Percentiles rank a stretch among this genome's conserved stretches.
Conservation (phyloP, 2,329 filamentous ascomycete genomes). For the Daldinia eschscholtzii region DNA sequence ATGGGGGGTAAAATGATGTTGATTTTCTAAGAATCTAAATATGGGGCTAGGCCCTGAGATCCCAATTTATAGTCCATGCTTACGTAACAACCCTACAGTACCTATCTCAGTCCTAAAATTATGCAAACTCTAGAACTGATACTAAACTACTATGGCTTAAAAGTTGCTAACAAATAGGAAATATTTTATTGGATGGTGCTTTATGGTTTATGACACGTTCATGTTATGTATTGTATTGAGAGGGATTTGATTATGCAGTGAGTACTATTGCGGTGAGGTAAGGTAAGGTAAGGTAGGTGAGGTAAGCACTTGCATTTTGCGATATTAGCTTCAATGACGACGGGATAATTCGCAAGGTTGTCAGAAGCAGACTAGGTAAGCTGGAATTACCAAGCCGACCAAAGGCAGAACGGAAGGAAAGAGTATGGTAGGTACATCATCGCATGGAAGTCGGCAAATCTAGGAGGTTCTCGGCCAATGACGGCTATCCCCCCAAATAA, state of each 20-base stretch:
- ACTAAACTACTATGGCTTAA: not conserved
- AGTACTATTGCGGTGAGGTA: not conserved
- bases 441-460: conserved; percentile 36
- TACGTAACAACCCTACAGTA: no score
- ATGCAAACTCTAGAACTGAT: conserved; percentile 1
- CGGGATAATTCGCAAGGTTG: not conserved
- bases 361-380: not conserved
- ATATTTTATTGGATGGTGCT: not conserved
- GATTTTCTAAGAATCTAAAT: no score
- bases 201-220: not conserved
- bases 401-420: conserved; percentile 2
- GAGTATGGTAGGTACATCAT: not conserved
- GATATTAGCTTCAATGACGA: conserved; percentile 31
- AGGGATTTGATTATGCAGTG: not conserved
- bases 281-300: not conserved
- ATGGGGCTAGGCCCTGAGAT: no score
- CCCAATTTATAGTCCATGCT: no score
- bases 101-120: not conserved
- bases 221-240: not conserved
- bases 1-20: no score
- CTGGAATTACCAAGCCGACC: not conserved
- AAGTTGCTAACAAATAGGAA: conserved; percentile 2
- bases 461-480: conserved; percentile 38
- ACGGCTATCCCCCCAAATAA: conserved; percentile 17
- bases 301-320: not conserved